Evolutionary conservation across 768 basidiomycete species (phyloP).

Genomic region (Tulasnella sp.): DNA sequence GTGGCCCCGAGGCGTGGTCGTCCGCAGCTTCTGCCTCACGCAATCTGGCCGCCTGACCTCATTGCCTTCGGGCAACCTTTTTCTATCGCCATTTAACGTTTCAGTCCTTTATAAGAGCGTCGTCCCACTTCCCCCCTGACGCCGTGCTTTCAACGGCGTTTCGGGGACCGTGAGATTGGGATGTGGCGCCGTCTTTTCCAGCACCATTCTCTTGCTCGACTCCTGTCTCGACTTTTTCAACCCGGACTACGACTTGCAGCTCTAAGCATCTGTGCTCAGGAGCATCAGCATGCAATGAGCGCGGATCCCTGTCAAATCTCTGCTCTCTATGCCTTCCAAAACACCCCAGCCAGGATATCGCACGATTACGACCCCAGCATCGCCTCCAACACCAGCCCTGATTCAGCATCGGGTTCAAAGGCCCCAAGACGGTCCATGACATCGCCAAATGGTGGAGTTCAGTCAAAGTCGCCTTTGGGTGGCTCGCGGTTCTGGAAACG

Average conservation of each 20-base stretch:
- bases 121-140: neutral
- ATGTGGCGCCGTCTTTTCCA: conserved; percentile 9
- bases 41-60: neutral
- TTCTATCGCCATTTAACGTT: neutral
- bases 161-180: neutral
- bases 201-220: neutral
- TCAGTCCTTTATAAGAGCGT: neutral
- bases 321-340: conserved; percentile 9
- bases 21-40: neutral
- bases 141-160: neutral
- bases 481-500: neutral
- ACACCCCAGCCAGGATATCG: neutral
- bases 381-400: neutral
- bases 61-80: neutral
- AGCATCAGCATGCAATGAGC: conserved; percentile 7
- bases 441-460: neutral
- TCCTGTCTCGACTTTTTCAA: conserved; percentile 2
- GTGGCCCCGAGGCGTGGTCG: neutral
- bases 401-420: neutral
- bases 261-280: conserved; percentile 6
- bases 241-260: neutral
- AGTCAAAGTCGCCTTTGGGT: neutral
- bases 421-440: neutral
- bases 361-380: conserved; percentile 1
- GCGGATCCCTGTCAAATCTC: neutral